Evolutionary conservation across 345 rosid genomes (phyloP), one percentile per base, ranked within the genome.

Genomic region (Anastatica hierochuntica): DNA sequence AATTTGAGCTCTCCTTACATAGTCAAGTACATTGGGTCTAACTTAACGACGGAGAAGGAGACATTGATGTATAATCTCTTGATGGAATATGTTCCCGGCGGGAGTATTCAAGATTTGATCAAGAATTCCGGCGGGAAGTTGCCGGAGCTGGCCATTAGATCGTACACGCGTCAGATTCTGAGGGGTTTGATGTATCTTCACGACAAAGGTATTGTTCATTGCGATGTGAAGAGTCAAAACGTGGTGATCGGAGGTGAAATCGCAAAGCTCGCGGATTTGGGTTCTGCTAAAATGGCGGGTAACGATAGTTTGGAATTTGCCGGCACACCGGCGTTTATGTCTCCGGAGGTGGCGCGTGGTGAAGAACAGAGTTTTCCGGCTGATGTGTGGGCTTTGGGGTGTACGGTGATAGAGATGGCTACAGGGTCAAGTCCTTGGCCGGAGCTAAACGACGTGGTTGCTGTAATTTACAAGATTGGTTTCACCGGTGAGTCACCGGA

Each of bases 271-370:
- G 79, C 77, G 0, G 96, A 90, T 70, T 68, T 90, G 52, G 98
- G 96, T 1, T 87, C 96, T 26, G 87, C 96, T 8, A 90, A 70
- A 56, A 27, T 70, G 16, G 61, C 43, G 16, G 52, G 26, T 23
- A 38, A 47, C 5, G 55, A 35, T 34, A 43, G 13, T 43, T 56
- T 75, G 17, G 66, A 46, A 11, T 67, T 85, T 63, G 72, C 88
- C 46, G 97, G 98, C 27, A 86, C 98, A 26, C 98, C 98, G 72
- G 78, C 77, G 63, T 90, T 82, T 57, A 90, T 90, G 98, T 67
- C 98, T 0, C 98, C 96, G 41, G 98, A 90, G 77, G 95, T 80
- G 14, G 94, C 92, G 0, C 76, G 96, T 1, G 84, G 90, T 11
- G 92, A 87, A 62, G 87, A 77, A 3, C 98, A 90, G 69, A 81